Evolutionary conservation across 2,329 filamentous ascomycete species (phyloP).

Genomic region (Colletotrichum sublineola): DNA sequence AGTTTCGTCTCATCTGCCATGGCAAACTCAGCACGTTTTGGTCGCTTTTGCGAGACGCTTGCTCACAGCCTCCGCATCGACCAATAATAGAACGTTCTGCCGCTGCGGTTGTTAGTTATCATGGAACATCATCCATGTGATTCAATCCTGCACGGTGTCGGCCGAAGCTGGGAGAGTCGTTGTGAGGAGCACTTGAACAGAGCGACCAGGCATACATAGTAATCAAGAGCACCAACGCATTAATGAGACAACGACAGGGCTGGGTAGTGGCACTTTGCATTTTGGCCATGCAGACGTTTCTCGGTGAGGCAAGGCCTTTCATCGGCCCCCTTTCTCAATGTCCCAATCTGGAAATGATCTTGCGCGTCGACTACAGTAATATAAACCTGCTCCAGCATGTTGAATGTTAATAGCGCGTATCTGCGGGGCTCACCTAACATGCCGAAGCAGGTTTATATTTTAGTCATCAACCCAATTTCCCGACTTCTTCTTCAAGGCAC

Average conservation of each 20-base stretch:
- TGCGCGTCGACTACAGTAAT: background rate
- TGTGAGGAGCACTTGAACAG: background rate
- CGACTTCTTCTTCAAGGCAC: slow-evolving; percentile 10
- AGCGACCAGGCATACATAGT: background rate
- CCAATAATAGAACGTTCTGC: background rate
- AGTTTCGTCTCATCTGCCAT: slow-evolving; percentile 24
- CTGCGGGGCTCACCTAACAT: no score
- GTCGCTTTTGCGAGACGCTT: background rate
- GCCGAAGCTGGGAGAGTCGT: background rate
- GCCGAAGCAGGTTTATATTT: no score
- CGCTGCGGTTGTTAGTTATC: background rate
- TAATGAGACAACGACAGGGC: slow-evolving; percentile 30
- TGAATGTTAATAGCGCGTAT: no score
- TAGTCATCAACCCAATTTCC: slow-evolving; percentile 12
- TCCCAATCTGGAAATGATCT: slow-evolving; percentile 34
- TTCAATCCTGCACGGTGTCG: background rate
- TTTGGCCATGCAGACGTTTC: slow-evolving; percentile 23
- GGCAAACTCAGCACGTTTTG: slow-evolving; percentile 30
- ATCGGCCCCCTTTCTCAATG: background rate
- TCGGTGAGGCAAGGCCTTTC: slow-evolving; percentile 18
- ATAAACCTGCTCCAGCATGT: no score
- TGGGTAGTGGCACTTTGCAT: slow-evolving; percentile 1
- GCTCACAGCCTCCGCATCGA: background rate
- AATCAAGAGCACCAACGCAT: slow-evolving; percentile 4
- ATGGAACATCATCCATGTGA: background rate